These are phyloP conservation scores for Collybia nuda DNA, from an alignment of 768 basidiomycete genomes.

Conservation along the genomic window DNA sequence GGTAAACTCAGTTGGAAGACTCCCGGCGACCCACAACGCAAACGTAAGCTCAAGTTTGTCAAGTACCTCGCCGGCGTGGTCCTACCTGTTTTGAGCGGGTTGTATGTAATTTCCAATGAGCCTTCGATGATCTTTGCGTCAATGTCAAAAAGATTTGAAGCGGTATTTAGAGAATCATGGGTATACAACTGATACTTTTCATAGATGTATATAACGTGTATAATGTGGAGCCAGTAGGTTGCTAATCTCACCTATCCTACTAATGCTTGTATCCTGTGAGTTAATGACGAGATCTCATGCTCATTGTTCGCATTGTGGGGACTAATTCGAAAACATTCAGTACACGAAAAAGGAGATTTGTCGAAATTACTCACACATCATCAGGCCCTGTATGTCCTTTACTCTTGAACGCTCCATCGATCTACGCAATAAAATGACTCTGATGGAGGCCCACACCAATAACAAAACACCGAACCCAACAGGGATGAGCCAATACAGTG, in stretches of 20 bases:
- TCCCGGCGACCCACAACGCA: slow-evolving; percentile 9
- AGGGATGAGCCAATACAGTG: slow-evolving; percentile 70
- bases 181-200: slow-evolving; percentile 38
- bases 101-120: slow-evolving; percentile 54
- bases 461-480: slow-evolving; percentile 56
- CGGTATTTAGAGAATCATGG: slow-evolving; percentile 44
- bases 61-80: slow-evolving; percentile 34
- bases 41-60: slow-evolving; percentile 21
- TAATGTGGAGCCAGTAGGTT: neutral
- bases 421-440: slow-evolving; percentile 57
- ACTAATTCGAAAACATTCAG: slow-evolving; percentile 31
- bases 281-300: slow-evolving; percentile 44
- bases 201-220: neutral
- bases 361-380: slow-evolving; percentile 59
- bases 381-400: slow-evolving; percentile 64
- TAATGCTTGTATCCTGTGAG: neutral
- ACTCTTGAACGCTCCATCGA: slow-evolving; percentile 54
- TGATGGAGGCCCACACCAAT: slow-evolving; percentile 56
- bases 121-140: slow-evolving; percentile 56
- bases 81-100: slow-evolving; percentile 55
- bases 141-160: slow-evolving; percentile 47
- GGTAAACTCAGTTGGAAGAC: slow-evolving; percentile 4
- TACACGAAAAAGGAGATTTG: neutral
- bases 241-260: neutral
- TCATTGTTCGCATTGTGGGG: slow-evolving; percentile 67